Base-by-base conservation (phyloP, 352 stramenopile genomes). In the Pythium dissimile region DNA sequence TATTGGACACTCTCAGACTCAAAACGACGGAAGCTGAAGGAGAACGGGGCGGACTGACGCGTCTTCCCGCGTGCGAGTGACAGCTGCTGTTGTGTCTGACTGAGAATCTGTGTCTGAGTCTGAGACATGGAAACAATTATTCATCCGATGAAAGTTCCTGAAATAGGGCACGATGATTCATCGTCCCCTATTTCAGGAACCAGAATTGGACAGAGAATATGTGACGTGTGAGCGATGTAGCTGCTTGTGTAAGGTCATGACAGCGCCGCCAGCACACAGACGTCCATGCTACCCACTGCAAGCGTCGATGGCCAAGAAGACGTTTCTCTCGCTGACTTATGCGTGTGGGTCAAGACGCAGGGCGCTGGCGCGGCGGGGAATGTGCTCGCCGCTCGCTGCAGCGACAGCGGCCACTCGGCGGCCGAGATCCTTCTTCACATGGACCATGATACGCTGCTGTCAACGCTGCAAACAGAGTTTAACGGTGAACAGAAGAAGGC, bases 361-460 rank as follows among this genome's bases (percentile, higher is more conserved):
- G 11, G 41, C 3, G 10, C 20, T 13, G 56, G 35, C 12, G 10
- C 32, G 5, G 54, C 69, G 10, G 46, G 42, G 4, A 34, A 63
- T 0, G 35, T 51, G 12, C 23, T 77, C 0, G 59, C 41, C 10
- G 28, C 21, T 2, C 24, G 32, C 8, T 67, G 67, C 24, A 32
- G 47, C 9, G 48, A 58, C 0, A 72, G 69, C 11, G 65, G 68
- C 0, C 49, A 65, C n/a, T 69, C 60, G 12, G 56, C 54, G 0
- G 32, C 52, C 16, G 60, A 76, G 43, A 28, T 69, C 13, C 32
- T 73, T 28, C 50, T 73, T 0, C 54, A 62, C 43, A 69, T 76
- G 68, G 68, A 76, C 32, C 68, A 70, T 9, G 68, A 71, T 8
- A 64, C 61, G n/a, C 49, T 69, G 27, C 34, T 69, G 10, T 10